Evolutionary conservation across 108 stramenopile genomes (phyloP).

Genomic region (Fragilaria radians): DNA sequence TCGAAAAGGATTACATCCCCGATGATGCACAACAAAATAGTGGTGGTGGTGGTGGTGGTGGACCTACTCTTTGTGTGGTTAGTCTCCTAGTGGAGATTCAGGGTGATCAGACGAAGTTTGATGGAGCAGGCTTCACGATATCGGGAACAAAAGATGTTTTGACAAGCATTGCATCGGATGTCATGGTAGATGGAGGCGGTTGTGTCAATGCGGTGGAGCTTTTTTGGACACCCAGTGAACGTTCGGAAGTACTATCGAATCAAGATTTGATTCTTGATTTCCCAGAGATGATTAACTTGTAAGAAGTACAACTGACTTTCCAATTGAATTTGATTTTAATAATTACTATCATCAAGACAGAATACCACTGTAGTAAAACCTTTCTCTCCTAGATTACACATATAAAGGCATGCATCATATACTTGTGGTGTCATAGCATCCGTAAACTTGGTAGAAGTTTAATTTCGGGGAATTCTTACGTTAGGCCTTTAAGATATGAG

Average conservation of each 20-base stretch:
- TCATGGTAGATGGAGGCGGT: constrained; percentile 65
- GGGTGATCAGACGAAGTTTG: constrained; percentile 67
- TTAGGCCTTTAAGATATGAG: no score
- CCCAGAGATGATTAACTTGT: constrained; percentile 77
- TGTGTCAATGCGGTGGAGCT: constrained; percentile 81
- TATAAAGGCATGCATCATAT: not conserved
- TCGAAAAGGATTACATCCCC: constrained; percentile 64
- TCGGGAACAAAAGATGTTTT: constrained; percentile 64
- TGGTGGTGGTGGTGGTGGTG: no score
- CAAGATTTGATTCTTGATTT: constrained; percentile 69
- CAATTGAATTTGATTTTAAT: no score
- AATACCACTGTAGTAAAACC: constrained; percentile 1
- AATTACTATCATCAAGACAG: no score
- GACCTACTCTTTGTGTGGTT: constrained; percentile 61
- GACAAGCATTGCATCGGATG: constrained; percentile 70
- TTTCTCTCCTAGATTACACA: not conserved
- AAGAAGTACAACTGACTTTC: no score
- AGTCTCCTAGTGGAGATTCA: constrained; percentile 73
- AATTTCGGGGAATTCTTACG: no score
- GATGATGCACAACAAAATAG: constrained; percentile 18
- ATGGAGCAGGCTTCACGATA: constrained; percentile 62
- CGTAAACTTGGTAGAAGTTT: no score
- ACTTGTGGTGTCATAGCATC: no score
- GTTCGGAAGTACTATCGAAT: constrained; percentile 51
- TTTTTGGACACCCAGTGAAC: constrained; percentile 79